Evolutionary conservation across 495 filamentous ascomycete genomes (phyloP), one percentile per base, ranked within the genome.

Genomic region (Penicillium angulare): DNA sequence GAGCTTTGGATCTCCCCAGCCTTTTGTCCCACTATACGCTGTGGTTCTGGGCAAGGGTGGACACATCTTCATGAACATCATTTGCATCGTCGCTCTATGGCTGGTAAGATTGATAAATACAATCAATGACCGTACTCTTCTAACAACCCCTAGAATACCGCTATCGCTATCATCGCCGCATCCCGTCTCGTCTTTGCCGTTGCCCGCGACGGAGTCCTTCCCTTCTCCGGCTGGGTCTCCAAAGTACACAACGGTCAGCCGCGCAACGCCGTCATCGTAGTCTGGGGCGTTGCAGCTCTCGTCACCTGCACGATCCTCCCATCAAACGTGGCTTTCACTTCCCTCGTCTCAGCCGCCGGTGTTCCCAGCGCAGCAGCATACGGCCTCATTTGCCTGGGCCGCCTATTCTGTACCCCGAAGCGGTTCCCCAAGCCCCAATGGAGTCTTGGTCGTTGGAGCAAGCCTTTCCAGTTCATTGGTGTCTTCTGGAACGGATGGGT

Each of bases 181-280:
- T 81, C 77, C 26, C 76, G 78, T 33, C 69, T 81, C 13, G 76
- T 80, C 59, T 81, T 79, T 61, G 78, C 78, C 29, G 76, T 81
- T 20, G 77, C 78, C 33, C 72, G 78, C 34, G 78, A 81, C 53
- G 77, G 77, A 29, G 78, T 79, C 22, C 72, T 81, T 20, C 78
- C 78, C 4, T 80, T 80, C 65, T 79, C 77, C 5, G 55, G 72
- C 51, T 81, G 77, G 77, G 77, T 81, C 21, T 74, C 75, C 26
- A 56, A 61, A n/a, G 76, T 81, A 6, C 65, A 79, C 17, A 55
- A 66, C 32, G 78, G 76, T 49, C 75, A 80, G 47, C 78, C 78
- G 3, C 75, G 69, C 39, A 80, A 81, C 55, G 78, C 78, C 18
- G 73, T 80, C 29, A 77, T 77, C 42, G 76, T 81, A 20, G 77